Percentiles rank a stretch among this genome's conserved stretches.
Evolutionary conservation across 805 yeast genomes (phyloP).

Genomic region (Lipomyces spencermartinsiae): DNA sequence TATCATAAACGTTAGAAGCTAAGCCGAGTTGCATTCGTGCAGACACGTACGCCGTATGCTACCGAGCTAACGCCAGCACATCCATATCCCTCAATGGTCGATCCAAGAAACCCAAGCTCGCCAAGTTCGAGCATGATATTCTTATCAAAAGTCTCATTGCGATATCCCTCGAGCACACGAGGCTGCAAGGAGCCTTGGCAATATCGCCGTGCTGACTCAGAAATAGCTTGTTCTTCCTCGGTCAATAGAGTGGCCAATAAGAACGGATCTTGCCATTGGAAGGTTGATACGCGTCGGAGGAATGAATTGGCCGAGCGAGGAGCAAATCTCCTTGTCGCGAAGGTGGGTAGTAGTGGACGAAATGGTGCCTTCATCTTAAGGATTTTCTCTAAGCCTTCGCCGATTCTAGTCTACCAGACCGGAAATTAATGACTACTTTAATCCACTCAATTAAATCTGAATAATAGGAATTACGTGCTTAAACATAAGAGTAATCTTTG

Average conservation of each 20-base stretch:
- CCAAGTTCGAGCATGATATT: conserved; percentile 51
- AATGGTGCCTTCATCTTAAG: background rate
- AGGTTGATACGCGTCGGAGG: conserved; percentile 32
- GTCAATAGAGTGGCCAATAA: conserved; percentile 46
- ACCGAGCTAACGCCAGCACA: conserved; percentile 53
- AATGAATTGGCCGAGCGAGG: background rate
- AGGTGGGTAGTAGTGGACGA: background rate
- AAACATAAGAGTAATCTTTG: too few relatives aligned
- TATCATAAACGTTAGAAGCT: background rate
- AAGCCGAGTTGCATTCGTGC: background rate
- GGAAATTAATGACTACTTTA: background rate
- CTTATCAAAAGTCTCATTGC: conserved; percentile 49
- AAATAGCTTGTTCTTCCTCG: conserved; percentile 50
- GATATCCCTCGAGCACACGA: conserved; percentile 49
- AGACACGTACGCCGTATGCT: conserved; percentile 47
- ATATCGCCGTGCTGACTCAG: conserved; percentile 48
- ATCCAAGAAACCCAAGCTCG: conserved; percentile 51
- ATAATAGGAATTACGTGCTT: too few relatives aligned
- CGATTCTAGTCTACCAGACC: background rate
- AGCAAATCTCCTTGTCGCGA: background rate
- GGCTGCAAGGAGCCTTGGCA: conserved; percentile 50
- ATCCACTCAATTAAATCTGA: too few relatives aligned
- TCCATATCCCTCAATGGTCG: conserved; percentile 53
- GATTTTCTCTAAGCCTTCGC: background rate
- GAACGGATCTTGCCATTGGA: conserved; percentile 51